Evolutionary conservation across 2,329 filamentous ascomycete species (phyloP), one percentile per base, ranked within the genome.

Genomic region (Fusarium multiceps): DNA sequence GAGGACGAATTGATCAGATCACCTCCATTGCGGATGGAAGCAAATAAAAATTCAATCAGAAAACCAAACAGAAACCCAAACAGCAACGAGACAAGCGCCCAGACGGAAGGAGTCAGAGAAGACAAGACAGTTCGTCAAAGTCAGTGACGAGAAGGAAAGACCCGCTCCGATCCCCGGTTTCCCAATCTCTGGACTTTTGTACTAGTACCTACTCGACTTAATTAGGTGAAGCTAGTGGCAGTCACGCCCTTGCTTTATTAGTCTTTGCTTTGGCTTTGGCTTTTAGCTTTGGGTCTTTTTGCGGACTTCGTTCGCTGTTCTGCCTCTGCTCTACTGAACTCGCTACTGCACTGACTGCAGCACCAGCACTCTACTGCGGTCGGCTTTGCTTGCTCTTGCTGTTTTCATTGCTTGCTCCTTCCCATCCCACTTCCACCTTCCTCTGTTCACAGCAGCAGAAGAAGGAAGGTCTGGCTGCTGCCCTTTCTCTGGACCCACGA

Each of bases 21-120:
- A 18, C 12, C 12, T 30, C 12, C 6, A 13, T 32, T 16, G 30
- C 30, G 30, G 30, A 32, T 11, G 34, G 18, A 37, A 37, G 34
- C 34, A 37, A 37, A 37, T n/a, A 11, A 41, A 41, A 32, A 20
- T 9, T 11, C 34, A 41, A 27, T 18, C 23, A 41, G 25, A 43
- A 14, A 30, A 46, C 18, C 43, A 42, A 48, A 61, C 48, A 45
- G 32, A 51, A 20, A 18, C 49, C 37, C 49, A 53, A 53, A 53
- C 49, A 53, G 34, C 34, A 43, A 46, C 61, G 53, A 59, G 60
- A 65, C 62, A 40, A 59, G n/a, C 14, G 18, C 34, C 34, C 51
- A 64, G 60, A 64, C 67, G 21, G 63, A 68, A 69, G 27, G 54
- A 71, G 68, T 68, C 63, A 64, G 54, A 71, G 48, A 50, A 50